Evolutionary conservation across 345 rosid species (phyloP).

Genomic region (Lepidium africanum): DNA sequence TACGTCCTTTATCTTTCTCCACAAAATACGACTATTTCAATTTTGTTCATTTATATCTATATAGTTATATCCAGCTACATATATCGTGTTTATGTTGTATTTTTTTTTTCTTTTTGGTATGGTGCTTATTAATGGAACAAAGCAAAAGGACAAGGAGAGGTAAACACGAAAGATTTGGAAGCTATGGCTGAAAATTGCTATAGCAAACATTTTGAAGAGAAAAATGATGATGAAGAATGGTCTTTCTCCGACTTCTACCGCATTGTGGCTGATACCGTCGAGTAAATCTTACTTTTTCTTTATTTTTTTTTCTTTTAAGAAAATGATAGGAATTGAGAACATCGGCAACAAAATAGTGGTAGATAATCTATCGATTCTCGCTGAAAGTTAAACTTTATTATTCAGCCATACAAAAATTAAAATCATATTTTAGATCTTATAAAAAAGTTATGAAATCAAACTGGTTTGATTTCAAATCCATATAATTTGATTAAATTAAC

Average conservation of each 20-base stretch:
- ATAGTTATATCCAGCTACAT: not conserved
- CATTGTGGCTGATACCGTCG: slow-evolving; percentile 48
- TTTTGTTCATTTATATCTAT: not conserved
- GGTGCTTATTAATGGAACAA: not conserved
- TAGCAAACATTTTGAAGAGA: slow-evolving; percentile 20
- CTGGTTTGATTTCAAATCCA: too few relatives aligned
- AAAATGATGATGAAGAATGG: not conserved
- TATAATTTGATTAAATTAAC: too few relatives aligned
- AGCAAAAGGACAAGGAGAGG: slow-evolving; percentile 37
- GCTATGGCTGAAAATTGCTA: slow-evolving; percentile 34
- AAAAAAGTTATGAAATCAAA: too few relatives aligned
- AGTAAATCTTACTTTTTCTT: slow-evolving; percentile 26
- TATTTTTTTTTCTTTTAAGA: not conserved
- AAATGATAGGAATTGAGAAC: not conserved
- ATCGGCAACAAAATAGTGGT: too few relatives aligned
- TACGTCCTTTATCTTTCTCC: slow-evolving; percentile 9
- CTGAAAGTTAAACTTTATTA: too few relatives aligned
- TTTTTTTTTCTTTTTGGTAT: not conserved
- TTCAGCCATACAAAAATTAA: too few relatives aligned
- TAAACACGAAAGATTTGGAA: slow-evolving; percentile 38
- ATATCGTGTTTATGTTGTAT: not conserved
- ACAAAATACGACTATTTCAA: not conserved
- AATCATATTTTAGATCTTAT: too few relatives aligned
- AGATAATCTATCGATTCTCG: too few relatives aligned
- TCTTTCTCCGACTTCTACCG: slow-evolving; percentile 36